Base-by-base conservation (phyloP, 2,329 filamentous ascomycete genomes). In the Aspergillus aculeatinus region DNA sequence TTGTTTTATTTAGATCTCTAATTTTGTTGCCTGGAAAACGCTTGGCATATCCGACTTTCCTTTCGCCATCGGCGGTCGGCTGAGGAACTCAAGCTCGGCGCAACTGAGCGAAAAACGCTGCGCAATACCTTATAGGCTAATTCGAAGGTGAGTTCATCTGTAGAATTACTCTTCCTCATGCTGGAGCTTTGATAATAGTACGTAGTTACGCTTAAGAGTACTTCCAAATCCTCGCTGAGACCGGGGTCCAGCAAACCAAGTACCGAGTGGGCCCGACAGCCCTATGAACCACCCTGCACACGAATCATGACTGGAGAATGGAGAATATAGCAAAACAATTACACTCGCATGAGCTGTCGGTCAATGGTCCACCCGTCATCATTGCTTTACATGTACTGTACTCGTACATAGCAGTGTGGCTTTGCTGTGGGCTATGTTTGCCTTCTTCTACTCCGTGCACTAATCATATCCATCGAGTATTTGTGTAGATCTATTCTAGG, bases 1-100 rank as follows among this genome's bases (percentile, higher is more conserved):
- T 35, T 48, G 11, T 9, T 16, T 19, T 42, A n/a, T 48, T 51
- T 47, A 21, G 48, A 39, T 49, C 35, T 19, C 33, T 57, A 51
- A 57, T 57, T 23, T 39, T 52, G 55, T 51, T 57, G 55, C 55
- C 55, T 57, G 55, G 25, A 31, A 9, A 4, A 35, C 21, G 25
- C 33, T 57, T 51, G 54, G 54, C 54, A 23, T 33, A 27, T 56
- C 47, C 44, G 47, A 29, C 51, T 10, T 44, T 21, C 21, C 12
- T 27, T 48, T 44, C 39, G 49, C 53, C 53, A 21, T 27, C 19
- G 5, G 29, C 39, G 47, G 21, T 27, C 39, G 39, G n/a, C 35
- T 19, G 53, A 23, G 42, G 25, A 21, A 44, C n/a, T 52, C 29
- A 39, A 19, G 16, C 39, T 47, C 44, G 27, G 29, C 25, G 29